Evolutionary conservation across 2,329 filamentous ascomycete species (phyloP), one percentile per base, ranked within the genome.

Genomic region (Fonsecaea pugnacius): DNA sequence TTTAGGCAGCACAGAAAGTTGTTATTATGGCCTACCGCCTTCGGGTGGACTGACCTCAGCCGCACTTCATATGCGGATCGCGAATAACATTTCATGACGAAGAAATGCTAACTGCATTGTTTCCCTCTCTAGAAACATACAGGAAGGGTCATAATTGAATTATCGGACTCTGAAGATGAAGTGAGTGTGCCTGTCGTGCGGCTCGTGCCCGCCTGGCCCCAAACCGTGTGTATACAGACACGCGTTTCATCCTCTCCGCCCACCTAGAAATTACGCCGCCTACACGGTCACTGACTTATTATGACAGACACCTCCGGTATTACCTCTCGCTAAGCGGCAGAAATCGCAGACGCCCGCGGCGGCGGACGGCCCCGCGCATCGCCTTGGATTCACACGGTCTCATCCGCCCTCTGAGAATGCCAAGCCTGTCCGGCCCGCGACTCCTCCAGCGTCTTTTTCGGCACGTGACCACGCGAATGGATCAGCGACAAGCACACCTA

Each of bases 281-380:
- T 38, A 38, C 16, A 14, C 10, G 35, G 3, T 1, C 24, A 12
- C 43, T 48, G 21, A 48, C 43, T 12, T 2, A 21, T 21, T 3
- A 43, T 21, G 27, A 16, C 21, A 48, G 43, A 18, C 21, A 3
- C 8, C 55, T 33, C 9, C 27, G 27, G 27, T 30, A 14, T 2
- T 24, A 10, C 63, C 58, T 40, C 63, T 50, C 36, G 9, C 46
- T 1, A 65, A 65, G 50, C 43, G 63, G 40, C 63, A 51, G 21
- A 65, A 65, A 46, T 65, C 63, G 1, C 40, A 58, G 7, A 58
- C 58, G 10, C 59, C 58, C n/a, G 21, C 50, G 32, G 21, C 40
- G 32, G 27, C 27, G 12, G 58, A 59, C 51, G 54, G 27, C 4
- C 12, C 21, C 3, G 10, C 27, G 24, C 21, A 8, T 32, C 54